A percentile compares a stretch with the other conserved stretches of the same genome.
Conservation (phyloP, 176 grass and related monocot genomes). For the Poa annua region DNA sequence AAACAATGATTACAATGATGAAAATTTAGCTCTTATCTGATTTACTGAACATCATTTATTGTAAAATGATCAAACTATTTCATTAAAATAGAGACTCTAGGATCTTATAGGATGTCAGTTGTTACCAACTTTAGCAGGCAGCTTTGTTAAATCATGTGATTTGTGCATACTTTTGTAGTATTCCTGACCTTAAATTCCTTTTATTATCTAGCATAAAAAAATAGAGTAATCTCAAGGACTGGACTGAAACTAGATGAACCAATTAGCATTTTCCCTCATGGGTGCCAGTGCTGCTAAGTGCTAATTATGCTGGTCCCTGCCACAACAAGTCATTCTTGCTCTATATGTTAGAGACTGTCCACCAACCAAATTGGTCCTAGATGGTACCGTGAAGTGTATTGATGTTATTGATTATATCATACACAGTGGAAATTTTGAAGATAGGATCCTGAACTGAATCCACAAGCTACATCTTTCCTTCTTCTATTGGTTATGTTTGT, state of each 20-base stretch:
- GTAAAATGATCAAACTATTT: conserved; percentile 8
- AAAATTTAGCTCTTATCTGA: not conserved
- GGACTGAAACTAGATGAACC: conserved; percentile 19
- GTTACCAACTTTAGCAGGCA: conserved; percentile 18
- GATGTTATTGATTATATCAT: conserved; percentile 46
- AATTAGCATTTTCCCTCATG: conserved; percentile 9
- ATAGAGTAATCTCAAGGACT: not conserved
- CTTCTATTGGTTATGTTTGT: conserved; percentile 33
- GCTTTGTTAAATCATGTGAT: not conserved
- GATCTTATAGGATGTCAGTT: not conserved
- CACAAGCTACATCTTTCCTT: conserved; percentile 21
- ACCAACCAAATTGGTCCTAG: conserved; percentile 53
- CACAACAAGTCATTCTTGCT: conserved; percentile 45
- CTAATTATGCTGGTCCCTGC: conserved; percentile 45
- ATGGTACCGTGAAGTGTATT: conserved; percentile 48
- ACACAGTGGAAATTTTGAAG: conserved; percentile 16
- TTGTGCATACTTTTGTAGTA: conserved; percentile 2
- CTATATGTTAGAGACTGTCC: conserved; percentile 31
- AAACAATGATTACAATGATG: conserved; percentile 8
- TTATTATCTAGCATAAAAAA: not conserved
- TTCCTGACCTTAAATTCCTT: not conserved
- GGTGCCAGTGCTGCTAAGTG: conserved; percentile 44
- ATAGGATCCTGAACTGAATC: conserved; percentile 41
- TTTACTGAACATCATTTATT: not conserved
- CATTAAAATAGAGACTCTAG: not conserved